Evolutionary conservation across 148 eudicot genomes (phyloP), one percentile per base, ranked within the genome.

Genomic region (Persicaria maculosa): DNA sequence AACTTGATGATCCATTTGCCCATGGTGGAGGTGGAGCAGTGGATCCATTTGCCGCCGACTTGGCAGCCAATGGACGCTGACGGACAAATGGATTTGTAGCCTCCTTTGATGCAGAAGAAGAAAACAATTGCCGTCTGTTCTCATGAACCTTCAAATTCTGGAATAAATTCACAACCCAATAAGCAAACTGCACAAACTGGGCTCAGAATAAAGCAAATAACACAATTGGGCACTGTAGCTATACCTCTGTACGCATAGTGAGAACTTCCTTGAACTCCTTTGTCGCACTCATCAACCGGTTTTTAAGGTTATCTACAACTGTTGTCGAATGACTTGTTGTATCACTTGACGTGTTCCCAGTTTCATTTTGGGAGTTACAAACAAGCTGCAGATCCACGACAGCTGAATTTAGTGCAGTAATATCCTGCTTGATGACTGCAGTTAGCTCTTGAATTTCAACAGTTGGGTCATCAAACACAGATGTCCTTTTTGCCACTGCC

Each of bases 211-310:
- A 48, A 44, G 17, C 58, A 67, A 48, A 3, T 67, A 31, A 31
- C 40, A 31, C 40, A 31, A 1, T 31, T 11, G n/a, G 54, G 4
- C 9, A 50, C 52, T 48, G 31, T 6, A 44, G 25, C 48, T 52
- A 80, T 78, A 90, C 96, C 96, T 90, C 93, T 73, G 93, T 91
- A 68, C 93, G 86, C 89, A 87, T 79, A 52, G 96, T 91, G 50
- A 91, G 90, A 59, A 88, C 96, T 74, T 91, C 93, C 77, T 91
- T 88, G 78, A 91, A 91, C 76, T 88, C 93, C 80, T 91, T 91
- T 11, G 96, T 91, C 11, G 93, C 81, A 70, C 81, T 82, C 96
- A 91, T 91, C 57, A 88, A 72, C 50, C 91, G 89, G 71, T 87
- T 91, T 82, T 91, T 91, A 68, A 91, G 86, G 77, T 87, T 84